These are phyloP conservation scores for Hypoxylon lienhwacheense DNA, from an alignment of 495 filamentous ascomycete genomes.

Conservation along the genomic window DNA sequence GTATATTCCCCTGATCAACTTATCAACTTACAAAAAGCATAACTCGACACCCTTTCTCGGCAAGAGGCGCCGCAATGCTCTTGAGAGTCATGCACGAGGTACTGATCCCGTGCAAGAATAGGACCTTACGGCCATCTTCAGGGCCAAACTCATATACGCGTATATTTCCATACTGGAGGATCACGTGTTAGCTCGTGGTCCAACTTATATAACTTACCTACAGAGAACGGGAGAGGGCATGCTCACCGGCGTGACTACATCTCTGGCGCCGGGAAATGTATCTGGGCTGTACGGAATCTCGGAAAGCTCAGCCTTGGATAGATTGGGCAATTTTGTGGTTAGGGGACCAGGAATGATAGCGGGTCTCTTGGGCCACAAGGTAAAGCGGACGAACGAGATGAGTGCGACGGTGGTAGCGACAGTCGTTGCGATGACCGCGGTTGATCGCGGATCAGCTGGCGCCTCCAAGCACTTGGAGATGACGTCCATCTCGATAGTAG, in stretches of 20 bases:
- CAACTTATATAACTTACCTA: neutral
- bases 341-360: conserved; percentile 44
- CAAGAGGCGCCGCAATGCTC: conserved; percentile 67
- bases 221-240: neutral
- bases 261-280: conserved; percentile 47
- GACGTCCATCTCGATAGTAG: conserved; percentile 27
- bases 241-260: conserved; percentile 49
- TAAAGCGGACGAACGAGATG: conserved; percentile 33
- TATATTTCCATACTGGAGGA: conserved; percentile 74
- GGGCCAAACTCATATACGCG: conserved; percentile 91
- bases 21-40: conserved; percentile 63
- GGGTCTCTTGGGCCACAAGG: conserved; percentile 41
- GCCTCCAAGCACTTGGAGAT: conserved; percentile 28
- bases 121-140: conserved; percentile 72
- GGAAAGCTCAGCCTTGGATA: conserved; percentile 37
- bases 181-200: conserved; percentile 4
- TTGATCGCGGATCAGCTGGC: conserved; percentile 20
- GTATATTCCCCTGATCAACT: no score
- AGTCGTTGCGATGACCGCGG: conserved; percentile 40
- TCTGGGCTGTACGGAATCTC: conserved; percentile 44
- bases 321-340: conserved; percentile 36
- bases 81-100: conserved; percentile 77
- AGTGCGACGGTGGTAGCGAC: conserved; percentile 37
- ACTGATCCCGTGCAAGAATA: conserved; percentile 84
- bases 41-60: conserved; percentile 75